These are phyloP conservation scores for Tetrahymena thermophila DNA, from an alignment of 73 alveolate genomes.

Conservation along the genomic window DNA sequence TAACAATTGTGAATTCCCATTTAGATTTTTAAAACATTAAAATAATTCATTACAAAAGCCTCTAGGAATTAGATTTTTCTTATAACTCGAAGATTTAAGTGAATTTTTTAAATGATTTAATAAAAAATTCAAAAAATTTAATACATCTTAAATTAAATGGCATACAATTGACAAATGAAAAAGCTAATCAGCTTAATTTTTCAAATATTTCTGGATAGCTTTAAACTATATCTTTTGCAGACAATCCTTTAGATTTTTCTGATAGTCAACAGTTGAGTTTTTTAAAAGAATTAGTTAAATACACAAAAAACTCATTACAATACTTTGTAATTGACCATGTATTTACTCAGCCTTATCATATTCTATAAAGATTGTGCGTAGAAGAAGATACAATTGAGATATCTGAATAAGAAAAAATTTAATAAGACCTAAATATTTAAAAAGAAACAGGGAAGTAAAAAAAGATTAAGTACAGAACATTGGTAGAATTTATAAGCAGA, in stretches of 20 bases:
- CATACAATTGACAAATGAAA: background rate
- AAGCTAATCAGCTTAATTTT: background rate
- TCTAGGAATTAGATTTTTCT: background rate
- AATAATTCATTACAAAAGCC: background rate
- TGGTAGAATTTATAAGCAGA: background rate
- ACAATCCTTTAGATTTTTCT: background rate
- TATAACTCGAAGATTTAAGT: background rate
- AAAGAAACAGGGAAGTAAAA: background rate
- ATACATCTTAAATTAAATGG: background rate
- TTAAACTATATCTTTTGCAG: background rate
- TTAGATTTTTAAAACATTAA: background rate
- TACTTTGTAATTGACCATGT: background rate
- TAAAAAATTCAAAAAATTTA: background rate
- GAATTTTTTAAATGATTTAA: background rate
- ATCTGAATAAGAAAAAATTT: background rate
- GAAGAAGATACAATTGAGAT: background rate
- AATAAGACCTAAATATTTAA: background rate
- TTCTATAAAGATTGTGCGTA: background rate
- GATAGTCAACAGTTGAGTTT: background rate
- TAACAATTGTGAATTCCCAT: background rate
- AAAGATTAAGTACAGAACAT: background rate
- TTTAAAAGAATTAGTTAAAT: background rate
- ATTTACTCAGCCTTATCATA: background rate
- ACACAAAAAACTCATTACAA: background rate
- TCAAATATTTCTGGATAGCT: background rate